Evolutionary conservation across 2,329 filamentous ascomycete genomes (phyloP).

Genomic region (Apiospora arundinis): DNA sequence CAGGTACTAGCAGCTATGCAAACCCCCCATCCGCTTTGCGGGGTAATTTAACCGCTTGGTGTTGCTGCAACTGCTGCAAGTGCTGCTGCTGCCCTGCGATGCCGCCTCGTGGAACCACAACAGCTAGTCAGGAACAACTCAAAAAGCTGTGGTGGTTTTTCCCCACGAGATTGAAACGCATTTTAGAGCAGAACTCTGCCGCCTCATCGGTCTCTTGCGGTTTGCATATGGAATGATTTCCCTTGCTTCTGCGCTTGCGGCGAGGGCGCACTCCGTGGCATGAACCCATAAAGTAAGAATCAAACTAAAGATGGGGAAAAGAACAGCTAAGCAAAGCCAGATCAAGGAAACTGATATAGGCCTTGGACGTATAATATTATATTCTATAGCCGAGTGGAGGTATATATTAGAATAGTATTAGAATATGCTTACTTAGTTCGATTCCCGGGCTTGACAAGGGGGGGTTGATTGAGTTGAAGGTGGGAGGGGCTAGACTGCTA

Average conservation of each 20-base stretch:
- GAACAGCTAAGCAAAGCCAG: conserved; percentile 6
- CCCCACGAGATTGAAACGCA: background rate
- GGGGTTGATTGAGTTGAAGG: too few species aligned
- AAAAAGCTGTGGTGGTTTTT: background rate
- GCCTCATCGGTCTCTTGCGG: background rate
- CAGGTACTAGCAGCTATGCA: too few species aligned
- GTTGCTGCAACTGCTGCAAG: too few species aligned
- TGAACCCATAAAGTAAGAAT: conserved; percentile 18
- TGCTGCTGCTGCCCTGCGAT: conserved; percentile 3
- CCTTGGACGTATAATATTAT: background rate
- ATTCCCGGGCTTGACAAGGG: background rate
- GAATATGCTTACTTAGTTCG: background rate
- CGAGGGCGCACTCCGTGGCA: conserved; percentile 2
- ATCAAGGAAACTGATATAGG: background rate
- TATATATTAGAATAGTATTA: background rate
- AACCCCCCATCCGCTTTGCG: background rate
- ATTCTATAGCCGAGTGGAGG: background rate
- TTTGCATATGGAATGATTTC: background rate
- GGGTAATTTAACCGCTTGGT: background rate
- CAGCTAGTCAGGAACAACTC: conserved; percentile 15
- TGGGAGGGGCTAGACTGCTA: too few species aligned
- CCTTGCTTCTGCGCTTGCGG: background rate
- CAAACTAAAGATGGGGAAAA: conserved; percentile 6
- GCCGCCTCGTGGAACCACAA: background rate
- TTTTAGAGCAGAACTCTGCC: background rate